These are phyloP conservation scores for Aphanoascus verrucosus DNA, from an alignment of 2,329 filamentous ascomycete genomes.

Conservation along the genomic window DNA sequence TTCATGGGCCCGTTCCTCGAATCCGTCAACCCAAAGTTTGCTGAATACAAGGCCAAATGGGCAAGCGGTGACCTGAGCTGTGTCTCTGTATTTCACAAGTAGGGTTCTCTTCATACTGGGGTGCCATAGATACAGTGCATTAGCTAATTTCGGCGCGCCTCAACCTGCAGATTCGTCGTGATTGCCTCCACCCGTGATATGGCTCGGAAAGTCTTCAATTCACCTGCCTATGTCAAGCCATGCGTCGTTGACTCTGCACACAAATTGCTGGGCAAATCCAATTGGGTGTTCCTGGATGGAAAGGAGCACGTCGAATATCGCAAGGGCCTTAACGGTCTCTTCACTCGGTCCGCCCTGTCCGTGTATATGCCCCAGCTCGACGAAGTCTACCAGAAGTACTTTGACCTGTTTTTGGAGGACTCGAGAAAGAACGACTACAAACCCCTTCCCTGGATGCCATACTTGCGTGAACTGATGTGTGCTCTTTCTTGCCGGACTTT, in stretches of 20 bases:
- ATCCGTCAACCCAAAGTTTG: slow-evolving; percentile 83
- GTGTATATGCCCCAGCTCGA: slow-evolving; percentile 86
- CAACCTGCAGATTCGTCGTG: slow-evolving; percentile 66
- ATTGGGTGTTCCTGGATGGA: slow-evolving; percentile 97
- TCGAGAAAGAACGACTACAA: slow-evolving; percentile 62
- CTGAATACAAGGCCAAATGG: slow-evolving; percentile 89
- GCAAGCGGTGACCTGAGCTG: slow-evolving; percentile 82
- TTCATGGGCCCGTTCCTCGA: slow-evolving; percentile 95
- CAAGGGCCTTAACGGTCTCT: slow-evolving; percentile 88
- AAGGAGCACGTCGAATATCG: slow-evolving; percentile 93
- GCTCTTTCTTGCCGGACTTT: slow-evolving; percentile 95
- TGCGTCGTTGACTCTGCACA: slow-evolving; percentile 90
- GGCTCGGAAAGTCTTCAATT: slow-evolving; percentile 94
- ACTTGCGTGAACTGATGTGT: slow-evolving; percentile 90
- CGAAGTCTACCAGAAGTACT: slow-evolving; percentile 81
- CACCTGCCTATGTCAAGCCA: slow-evolving; percentile 80
- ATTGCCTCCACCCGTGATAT: slow-evolving; percentile 92
- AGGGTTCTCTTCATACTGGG: slow-evolving; percentile 28
- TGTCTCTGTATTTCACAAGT: slow-evolving; percentile 99
- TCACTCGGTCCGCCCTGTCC: slow-evolving; percentile 81
- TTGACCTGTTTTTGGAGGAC: slow-evolving; percentile 63
- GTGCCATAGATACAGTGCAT: not conserved
- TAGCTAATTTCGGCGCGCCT: not conserved
- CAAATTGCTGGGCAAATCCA: slow-evolving; percentile 82
- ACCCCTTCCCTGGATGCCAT: slow-evolving; percentile 76